phyloP scores from a whole-genome alignment of 2,329 filamentous ascomycete species.

The Neonectria neomacrospora region DNA sequence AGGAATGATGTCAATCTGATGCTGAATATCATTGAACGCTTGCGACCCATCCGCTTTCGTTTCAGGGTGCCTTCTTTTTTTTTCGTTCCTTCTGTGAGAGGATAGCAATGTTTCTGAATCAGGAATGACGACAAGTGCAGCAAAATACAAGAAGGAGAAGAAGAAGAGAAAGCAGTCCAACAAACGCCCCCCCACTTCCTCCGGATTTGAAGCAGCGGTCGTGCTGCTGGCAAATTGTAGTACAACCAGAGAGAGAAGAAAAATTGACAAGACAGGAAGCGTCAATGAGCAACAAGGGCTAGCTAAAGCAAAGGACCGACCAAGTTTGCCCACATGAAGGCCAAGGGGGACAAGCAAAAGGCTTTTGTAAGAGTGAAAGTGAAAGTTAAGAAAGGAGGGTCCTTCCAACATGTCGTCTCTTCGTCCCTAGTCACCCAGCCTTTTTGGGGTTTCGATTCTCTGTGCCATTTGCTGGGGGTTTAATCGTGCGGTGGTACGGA shows the following conservation, averaged over 20 bases:
- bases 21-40: slow-evolving; percentile 8
- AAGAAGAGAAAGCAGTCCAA: not conserved
- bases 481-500: slow-evolving; percentile 17
- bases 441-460: not conserved
- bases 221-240: slow-evolving; percentile 4
- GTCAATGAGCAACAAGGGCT: slow-evolving; percentile 1
- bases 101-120: not conserved
- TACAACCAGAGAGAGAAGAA: slow-evolving; percentile 9
- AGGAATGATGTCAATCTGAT: slow-evolving; percentile 11
- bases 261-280: not conserved
- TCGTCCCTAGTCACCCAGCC: not conserved
- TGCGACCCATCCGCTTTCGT: slow-evolving; percentile 1
- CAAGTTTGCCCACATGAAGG: not conserved
- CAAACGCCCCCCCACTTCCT: slow-evolving; percentile 8
- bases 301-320: slow-evolving; percentile 9
- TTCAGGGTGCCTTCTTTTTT: not conserved
- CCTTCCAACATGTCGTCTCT: not conserved
- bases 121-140: slow-evolving; percentile 2
- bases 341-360: not conserved
- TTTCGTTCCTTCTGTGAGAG: not conserved
- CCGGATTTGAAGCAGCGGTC: not conserved
- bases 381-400: not conserved
- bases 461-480: not conserved
- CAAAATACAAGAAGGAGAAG: slow-evolving; percentile 3
- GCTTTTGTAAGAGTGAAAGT: slow-evolving; percentile 14